Base-by-base conservation (phyloP, 2,329 filamentous ascomycete species). In the Ceratocystis smalleyi region DNA sequence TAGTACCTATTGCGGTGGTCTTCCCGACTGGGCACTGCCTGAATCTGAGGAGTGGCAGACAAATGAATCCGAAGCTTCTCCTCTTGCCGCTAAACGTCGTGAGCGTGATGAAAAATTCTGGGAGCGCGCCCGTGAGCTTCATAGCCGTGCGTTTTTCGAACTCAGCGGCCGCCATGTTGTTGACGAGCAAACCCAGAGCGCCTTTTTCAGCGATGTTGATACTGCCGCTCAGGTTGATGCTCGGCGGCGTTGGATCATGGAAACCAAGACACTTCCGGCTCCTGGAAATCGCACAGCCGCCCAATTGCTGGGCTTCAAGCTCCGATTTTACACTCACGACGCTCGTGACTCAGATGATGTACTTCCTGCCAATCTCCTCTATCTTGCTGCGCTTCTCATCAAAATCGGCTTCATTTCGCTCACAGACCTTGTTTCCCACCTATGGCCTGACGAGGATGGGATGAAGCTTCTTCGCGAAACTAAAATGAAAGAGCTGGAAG, bases 361-460 rank as follows among this genome's bases (percentile, higher is more conserved):
- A 2, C 79, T 97, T 1, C 94, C 94, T 0, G 89, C 94, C 47
- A 99, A 99, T 69, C 79, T 99, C 2, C 89, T 97, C 35, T 95
- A 94, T 69, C 81, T 99, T 19, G 87, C 91, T 0, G 91, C 94
- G 1, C 81, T 97, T 43, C 82, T 99, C 35, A 91, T 99, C 75
- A 99, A 99, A 75, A 89, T 96, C 68, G 95, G 94, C 1, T 99
- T 99, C 73, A 89, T 99, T 66, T 96, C 94, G 1, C 77, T 99
- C 5, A 82, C 84, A 62, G 94, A 99, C 71, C 78, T 99, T 1
- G 97, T 96, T 72, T 86, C 91, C 17, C 94, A 99, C 72, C 81
- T 99, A 0, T 95, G 91, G 77, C 90, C 94, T 6, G 77, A 81
- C 0, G 94, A 97, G 68, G 85, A 89, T 40, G 79, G 84, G 3